Evolutionary conservation across 148 eudicot genomes (phyloP), one percentile per base, ranked within the genome.

Genomic region (Drosera capensis): DNA sequence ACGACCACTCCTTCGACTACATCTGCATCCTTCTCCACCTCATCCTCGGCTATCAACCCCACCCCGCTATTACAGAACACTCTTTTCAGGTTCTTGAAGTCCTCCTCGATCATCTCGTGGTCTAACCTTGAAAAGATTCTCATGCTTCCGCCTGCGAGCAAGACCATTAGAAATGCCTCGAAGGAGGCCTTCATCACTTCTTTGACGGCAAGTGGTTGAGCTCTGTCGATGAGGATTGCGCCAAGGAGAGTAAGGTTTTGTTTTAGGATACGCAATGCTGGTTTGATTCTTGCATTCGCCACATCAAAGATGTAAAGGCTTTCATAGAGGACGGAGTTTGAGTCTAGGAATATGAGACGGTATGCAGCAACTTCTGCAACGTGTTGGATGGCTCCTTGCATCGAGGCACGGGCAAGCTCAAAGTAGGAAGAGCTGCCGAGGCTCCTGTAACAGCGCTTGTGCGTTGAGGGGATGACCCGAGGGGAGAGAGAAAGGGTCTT

Each of bases 151-250:
- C 99, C 99, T 0, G 99, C 99, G 1, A 90, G 77, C 29, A 84
- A 48, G 39, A 90, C 80, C 82, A 74, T 78, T 15, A 84, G 71
- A 56, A 48, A 90, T n/a, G 80, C 82, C 57, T 84, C 93, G 9
- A 84, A 90, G 3, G 84, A 51, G 1, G 99, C 99, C 51, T 58
- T 84, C 93, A 80, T 81, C 14, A 84, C 76, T 25, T 84, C 95
- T 56, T 75, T 90, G n/a, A 76, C 48, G 0, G 93, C 95, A 14
- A 71, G 8, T 7, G 85, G 72, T 43, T 80, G 99, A 23, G 87
- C 88, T 35, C 60, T 40, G 25, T 90, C 93, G 0, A 77, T 74
- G 7, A 90, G 67, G 0, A 84, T 78, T 8, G 80, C 84, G 2
- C 82, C 68, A 36, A 84, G 20, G 0, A 90, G 84, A 0, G 80